Conservation (phyloP, 208 protist genomes). For the Leishmania braziliensis region DNA sequence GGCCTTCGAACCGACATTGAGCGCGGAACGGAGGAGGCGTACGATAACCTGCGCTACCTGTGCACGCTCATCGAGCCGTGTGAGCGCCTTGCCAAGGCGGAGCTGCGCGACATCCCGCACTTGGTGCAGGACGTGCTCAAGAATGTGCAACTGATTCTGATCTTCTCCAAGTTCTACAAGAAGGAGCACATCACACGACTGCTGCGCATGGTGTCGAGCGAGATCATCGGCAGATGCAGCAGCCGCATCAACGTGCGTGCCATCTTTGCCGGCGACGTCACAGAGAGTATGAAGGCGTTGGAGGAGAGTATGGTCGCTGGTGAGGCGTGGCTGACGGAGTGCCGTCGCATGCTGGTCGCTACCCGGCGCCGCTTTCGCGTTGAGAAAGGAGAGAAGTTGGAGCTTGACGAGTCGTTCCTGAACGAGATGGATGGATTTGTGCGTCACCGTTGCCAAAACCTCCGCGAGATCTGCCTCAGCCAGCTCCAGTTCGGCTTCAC, state of each 20-base stretch:
- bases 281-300: slow-evolving; percentile 89
- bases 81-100: slow-evolving; percentile 79
- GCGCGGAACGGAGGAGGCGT: slow-evolving; percentile 92
- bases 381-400: slow-evolving; percentile 90
- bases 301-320: slow-evolving; percentile 90
- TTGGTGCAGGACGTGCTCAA: slow-evolving; percentile 92
- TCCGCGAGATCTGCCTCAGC: slow-evolving; percentile 96
- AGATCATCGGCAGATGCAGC: slow-evolving; percentile 96
- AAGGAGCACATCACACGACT: slow-evolving; percentile 94
- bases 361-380: slow-evolving; percentile 76
- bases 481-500: slow-evolving; percentile 97
- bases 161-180: slow-evolving; percentile 95
- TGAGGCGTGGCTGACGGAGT: slow-evolving; percentile 94
- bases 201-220: slow-evolving; percentile 95
- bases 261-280: slow-evolving; percentile 95
- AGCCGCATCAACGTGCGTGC: slow-evolving; percentile 92
- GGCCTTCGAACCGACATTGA: slow-evolving; percentile 94
- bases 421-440: slow-evolving; percentile 98
- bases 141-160: slow-evolving; percentile 93
- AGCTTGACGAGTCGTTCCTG: slow-evolving; percentile 94
- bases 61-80: slow-evolving; percentile 94
- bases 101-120: slow-evolving; percentile 90
- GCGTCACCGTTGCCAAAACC: slow-evolving; percentile 96
- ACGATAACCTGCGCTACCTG: slow-evolving; percentile 97
- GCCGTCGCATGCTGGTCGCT: slow-evolving; percentile 84